Percentiles rank a stretch among this genome's conserved stretches.
Conservation (phyloP, 805 yeast genomes). For the Pichia nakasei region DNA sequence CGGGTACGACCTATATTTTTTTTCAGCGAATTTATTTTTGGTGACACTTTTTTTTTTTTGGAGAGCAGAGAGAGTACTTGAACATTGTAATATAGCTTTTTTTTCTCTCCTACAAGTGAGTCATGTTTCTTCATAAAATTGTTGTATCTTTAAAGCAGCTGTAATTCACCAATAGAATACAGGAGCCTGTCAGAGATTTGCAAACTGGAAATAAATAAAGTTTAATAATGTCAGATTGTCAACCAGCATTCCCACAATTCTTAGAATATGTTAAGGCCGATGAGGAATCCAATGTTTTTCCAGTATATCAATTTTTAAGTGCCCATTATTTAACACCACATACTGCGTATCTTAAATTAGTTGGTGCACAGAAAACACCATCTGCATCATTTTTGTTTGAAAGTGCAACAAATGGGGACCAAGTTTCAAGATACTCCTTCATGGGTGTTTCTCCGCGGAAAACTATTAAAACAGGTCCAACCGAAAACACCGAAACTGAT, state of each 20-base stretch:
- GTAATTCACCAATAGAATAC: no score
- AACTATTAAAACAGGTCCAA: slow-evolving; percentile 74
- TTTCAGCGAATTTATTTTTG: not conserved
- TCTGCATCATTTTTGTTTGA: slow-evolving; percentile 76
- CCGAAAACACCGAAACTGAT: slow-evolving; percentile 56
- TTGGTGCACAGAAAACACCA: slow-evolving; percentile 48
- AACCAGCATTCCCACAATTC: slow-evolving; percentile 44
- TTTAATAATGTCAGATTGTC: slow-evolving; percentile 18
- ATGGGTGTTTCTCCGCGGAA: slow-evolving; percentile 83
- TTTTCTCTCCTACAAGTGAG: no score
- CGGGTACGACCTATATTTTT: slow-evolving; percentile 56
- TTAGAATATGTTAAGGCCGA: slow-evolving; percentile 32
- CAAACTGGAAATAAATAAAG: no score
- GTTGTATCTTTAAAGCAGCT: no score
- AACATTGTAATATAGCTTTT: not conserved
- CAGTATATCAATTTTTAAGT: slow-evolving; percentile 65
- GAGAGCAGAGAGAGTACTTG: not conserved
- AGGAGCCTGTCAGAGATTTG: no score
- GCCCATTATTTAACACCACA: slow-evolving; percentile 84
- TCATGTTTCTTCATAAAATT: not conserved
- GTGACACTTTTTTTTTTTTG: not conserved
- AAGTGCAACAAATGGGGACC: slow-evolving; percentile 82
- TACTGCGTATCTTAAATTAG: slow-evolving; percentile 77
- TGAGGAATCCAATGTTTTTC: slow-evolving; percentile 53
- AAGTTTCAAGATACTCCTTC: slow-evolving; percentile 83